Percentiles rank a stretch among this genome's conserved stretches.
Evolutionary conservation across 768 basidiomycete genomes (phyloP).

Genomic region (Hericium erinaceus): DNA sequence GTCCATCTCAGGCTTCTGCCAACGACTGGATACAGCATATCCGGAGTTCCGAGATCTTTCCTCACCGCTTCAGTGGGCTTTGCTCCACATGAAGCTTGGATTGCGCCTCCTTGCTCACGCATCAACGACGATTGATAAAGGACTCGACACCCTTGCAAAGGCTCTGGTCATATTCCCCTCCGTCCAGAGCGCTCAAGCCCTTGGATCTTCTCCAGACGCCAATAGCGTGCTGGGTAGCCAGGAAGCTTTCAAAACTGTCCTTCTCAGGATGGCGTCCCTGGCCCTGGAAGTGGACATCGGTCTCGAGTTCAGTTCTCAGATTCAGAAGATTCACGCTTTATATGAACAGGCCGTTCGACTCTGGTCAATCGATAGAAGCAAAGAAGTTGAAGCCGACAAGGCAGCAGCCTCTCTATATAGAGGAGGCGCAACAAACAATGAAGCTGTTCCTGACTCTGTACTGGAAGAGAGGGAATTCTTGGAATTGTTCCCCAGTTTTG

Average conservation of each 20-base stretch:
- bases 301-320: conserved; percentile 21
- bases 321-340: conserved; percentile 33
- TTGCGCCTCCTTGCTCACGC: conserved; percentile 41
- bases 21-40: conserved; percentile 62
- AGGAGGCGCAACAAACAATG: conserved; percentile 41
- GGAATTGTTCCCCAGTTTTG: conserved; percentile 78
- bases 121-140: background rate
- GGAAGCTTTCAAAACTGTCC: conserved; percentile 31
- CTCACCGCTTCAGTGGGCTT: conserved; percentile 53
- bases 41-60: conserved; percentile 63
- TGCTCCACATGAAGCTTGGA: conserved; percentile 63
- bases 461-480: conserved; percentile 78
- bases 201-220: conserved; percentile 22
- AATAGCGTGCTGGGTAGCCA: conserved; percentile 19
- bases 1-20: conserved; percentile 68
- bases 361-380: conserved; percentile 76
- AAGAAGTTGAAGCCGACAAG: conserved; percentile 51
- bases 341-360: conserved; percentile 71
- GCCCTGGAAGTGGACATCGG: conserved; percentile 36
- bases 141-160: conserved; percentile 16
- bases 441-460: conserved; percentile 57
- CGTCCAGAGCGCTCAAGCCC: conserved; percentile 29
- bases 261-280: conserved; percentile 41
- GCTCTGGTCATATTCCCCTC: conserved; percentile 49
- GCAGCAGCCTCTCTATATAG: conserved; percentile 74